Evolutionary conservation across 306 rosid species (phyloP).

Genomic region (Leucaena leucocephala): DNA sequence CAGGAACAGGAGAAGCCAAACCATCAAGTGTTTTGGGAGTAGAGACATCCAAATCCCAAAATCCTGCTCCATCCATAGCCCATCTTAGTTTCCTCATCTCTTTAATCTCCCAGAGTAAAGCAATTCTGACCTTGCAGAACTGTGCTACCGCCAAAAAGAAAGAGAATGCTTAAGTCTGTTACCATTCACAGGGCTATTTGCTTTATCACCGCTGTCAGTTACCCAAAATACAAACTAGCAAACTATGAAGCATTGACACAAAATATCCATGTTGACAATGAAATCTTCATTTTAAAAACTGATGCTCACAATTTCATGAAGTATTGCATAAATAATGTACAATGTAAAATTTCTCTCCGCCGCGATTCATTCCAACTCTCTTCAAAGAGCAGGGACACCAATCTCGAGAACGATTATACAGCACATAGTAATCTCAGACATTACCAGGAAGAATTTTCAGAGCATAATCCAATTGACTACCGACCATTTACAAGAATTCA

Average conservation of each 20-base stretch:
- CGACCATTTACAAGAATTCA: neutral
- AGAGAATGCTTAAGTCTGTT: neutral
- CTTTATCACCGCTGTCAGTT: neutral
- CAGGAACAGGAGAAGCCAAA: conserved; percentile 60
- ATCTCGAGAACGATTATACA: neutral
- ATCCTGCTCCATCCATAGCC: conserved; percentile 79
- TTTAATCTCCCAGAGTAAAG: neutral
- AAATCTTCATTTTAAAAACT: neutral
- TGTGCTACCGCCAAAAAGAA: neutral
- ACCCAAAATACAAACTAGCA: neutral
- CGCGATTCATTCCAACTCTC: neutral
- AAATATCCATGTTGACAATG: neutral
- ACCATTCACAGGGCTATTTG: neutral
- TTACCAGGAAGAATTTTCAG: neutral
- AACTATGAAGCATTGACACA: neutral
- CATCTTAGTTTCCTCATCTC: conserved; percentile 84
- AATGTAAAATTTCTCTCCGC: neutral
- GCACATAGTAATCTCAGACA: neutral
- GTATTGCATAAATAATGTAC: neutral
- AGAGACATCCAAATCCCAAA: conserved; percentile 83
- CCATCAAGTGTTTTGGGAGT: conserved; percentile 81
- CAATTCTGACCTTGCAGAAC: neutral
- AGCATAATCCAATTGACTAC: neutral
- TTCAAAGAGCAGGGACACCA: neutral
- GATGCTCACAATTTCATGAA: neutral